A percentile compares a stretch with the other conserved stretches of the same genome.
phyloP scores from a whole-genome alignment of 1,284 basidiomycete genomes.

The Sporisorium iseilematis-ciliati region DNA sequence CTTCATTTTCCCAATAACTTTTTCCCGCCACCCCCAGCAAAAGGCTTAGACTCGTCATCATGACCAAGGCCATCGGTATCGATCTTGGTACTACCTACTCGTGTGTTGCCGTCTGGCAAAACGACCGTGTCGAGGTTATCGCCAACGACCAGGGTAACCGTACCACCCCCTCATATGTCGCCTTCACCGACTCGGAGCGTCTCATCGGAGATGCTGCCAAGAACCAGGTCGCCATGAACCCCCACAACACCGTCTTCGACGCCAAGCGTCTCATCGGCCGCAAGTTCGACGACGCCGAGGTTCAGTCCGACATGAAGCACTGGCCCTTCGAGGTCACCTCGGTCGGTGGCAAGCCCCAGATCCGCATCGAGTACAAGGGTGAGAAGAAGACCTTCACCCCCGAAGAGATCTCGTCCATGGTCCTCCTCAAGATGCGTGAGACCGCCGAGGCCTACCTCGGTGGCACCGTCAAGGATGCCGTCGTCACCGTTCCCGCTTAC shows the following conservation, averaged over 20 bases:
- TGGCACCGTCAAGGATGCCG: conserved; percentile 82
- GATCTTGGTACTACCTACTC: conserved; percentile 84
- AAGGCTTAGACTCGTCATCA: conserved; percentile 38
- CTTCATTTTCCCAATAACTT: background rate
- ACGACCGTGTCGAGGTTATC: conserved; percentile 94
- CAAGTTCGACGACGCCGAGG: conserved; percentile 85
- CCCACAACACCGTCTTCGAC: conserved; percentile 78
- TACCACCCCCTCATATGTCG: conserved; percentile 80
- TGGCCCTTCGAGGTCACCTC: conserved; percentile 90
- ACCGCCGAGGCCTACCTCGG: conserved; percentile 97
- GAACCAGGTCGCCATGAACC: conserved; percentile 82
- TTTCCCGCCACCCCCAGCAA: conserved; percentile 9
- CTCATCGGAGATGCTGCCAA: conserved; percentile 93
- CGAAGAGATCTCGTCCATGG: conserved; percentile 97
- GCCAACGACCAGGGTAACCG: conserved; percentile 97
- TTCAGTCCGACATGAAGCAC: conserved; percentile 94
- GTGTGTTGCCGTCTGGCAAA: conserved; percentile 87
- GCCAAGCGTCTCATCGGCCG: conserved; percentile 91
- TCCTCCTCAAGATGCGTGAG: conserved; percentile 98
- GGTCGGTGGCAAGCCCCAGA: conserved; percentile 86
- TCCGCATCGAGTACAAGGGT: conserved; percentile 88
- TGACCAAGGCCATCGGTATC: conserved; percentile 87
- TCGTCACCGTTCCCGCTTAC: conserved; percentile 91
- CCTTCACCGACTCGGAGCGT: conserved; percentile 82
- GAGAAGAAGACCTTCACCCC: conserved; percentile 94